Evolutionary conservation across 768 basidiomycete species (phyloP), one percentile per base, ranked within the genome.

Genomic region (Leccinum ochraceum): DNA sequence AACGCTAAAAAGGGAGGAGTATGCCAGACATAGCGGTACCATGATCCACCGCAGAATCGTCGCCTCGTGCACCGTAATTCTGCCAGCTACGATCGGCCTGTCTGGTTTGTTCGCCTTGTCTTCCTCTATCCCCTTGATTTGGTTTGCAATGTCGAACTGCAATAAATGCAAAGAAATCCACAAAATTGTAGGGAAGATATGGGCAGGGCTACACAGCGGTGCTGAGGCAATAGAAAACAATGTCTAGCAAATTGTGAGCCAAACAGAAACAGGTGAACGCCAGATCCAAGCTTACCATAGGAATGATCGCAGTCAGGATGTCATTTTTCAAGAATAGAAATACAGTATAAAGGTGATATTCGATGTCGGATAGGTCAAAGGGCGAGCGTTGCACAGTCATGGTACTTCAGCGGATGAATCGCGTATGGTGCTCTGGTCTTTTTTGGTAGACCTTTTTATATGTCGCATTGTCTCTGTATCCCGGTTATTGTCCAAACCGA

Each of bases 81-180:
- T 77, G 0, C 76, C 76, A 7, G 81, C 69, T 0, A 80, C 80
- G 20, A 83, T 63, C 0, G 82, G 81, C 13, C 82, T 68, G 53
- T 77, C 76, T 3, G 78, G 76, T 54, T 81, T 80, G 66, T 83
- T 83, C 46, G 70, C 51, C 22, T 63, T 71, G 59, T 83, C 81
- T 66, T 83, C 81, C 9, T 76, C 75, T 8, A 32, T 6, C 20
- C 30, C 32, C 6, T 32, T 53, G 52, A 34, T 22, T n/a, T 53
- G 30, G 32, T 53, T 53, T 14, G 52, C 71, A 24, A 81, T 64
- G 61, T 78, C 63, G 64, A 77, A 79, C 49, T 79, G 79, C 3
- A 83, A 66, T 16, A 81, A 67, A 56, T 83, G 82, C 3, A 79
- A 54, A 75, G 72, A 82, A 28, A 80, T 71, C 82, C 81, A 83